Evolutionary conservation across 331 rosid species (phyloP), one percentile per base, ranked within the genome.

Genomic region (Arachis monticola): DNA sequence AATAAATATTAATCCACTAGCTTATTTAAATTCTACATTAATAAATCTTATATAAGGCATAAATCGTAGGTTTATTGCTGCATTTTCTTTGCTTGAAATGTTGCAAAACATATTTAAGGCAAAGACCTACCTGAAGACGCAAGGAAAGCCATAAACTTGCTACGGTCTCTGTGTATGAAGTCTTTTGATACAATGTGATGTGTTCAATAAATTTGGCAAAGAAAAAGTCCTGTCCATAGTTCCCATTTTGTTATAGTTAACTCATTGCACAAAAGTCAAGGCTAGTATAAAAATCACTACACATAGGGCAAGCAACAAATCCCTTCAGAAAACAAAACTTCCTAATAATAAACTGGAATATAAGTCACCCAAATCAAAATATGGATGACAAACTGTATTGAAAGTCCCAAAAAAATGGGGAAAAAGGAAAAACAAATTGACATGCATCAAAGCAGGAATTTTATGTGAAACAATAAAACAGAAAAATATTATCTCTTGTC

Each of bases 81-180:
- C 57, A 27, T 57, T 67, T 76, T 48, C 45, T 64, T 77, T 52
- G 42, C 10, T 32, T 70, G 8, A 72, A 35, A 53, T 66, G 74
- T 13, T 13, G 60, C 22, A 30, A 64, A 72, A 73, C 22, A 32
- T 35, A 64, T 40, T 67, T 30, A 44, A 57, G 11, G 12, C 7
- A 58, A 30, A 66, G 75, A 80, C 77, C 67, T 71, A 91, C 99
- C 90, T 94, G 99, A 80, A 94, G 97, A 71, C 96, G 96, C 79
- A 94, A 83, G 61, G 99, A 94, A 79, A 94, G 99, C 99, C 99
- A 92, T 83, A 90, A 87, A 88, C 96, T 90, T 60, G 99, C 99
- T 73, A 86, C 93, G 67, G 76, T 70, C 83, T 94, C 99, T 11
- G 99, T 87, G 80, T 83, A 94, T 46, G 96, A 88, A 86, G 99